Percentiles rank a stretch among this genome's conserved stretches.
Evolutionary conservation across 140 eudicot genomes (phyloP).

Genomic region (Stevia rebaudiana): DNA sequence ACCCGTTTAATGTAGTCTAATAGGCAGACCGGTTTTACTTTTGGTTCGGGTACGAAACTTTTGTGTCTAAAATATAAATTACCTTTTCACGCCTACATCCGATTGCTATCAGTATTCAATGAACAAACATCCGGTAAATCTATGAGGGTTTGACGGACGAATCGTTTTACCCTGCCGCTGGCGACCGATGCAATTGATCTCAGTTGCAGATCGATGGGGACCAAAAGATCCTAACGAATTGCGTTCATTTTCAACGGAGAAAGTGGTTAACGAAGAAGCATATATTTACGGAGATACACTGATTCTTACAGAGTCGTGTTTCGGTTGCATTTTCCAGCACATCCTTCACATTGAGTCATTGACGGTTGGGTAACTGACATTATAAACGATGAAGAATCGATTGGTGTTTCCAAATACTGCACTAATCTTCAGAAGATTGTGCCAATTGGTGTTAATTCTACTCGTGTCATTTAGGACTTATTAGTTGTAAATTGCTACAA

Average conservation of each 20-base stretch:
- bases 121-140: no score
- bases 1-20: no score
- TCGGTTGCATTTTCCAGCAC: background rate
- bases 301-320: background rate
- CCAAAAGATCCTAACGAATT: background rate
- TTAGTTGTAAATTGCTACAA: slow-evolving; percentile 52
- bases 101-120: no score
- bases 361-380: slow-evolving; percentile 83
- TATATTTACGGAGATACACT: background rate
- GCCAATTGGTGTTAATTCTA: slow-evolving; percentile 64
- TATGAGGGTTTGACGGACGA: no score
- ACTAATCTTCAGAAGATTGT: slow-evolving; percentile 61
- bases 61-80: no score
- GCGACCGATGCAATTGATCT: no score
- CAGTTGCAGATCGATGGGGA: background rate
- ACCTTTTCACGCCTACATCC: no score
- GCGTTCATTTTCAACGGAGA: background rate
- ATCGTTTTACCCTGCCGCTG: no score
- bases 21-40: no score
- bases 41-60: no score
- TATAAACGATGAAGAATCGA: slow-evolving; percentile 65
- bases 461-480: slow-evolving; percentile 40
- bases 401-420: slow-evolving; percentile 50
- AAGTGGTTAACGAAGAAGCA: background rate
- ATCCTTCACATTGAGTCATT: no score